These are phyloP conservation scores for Fraxinus sp. DNA, from an alignment of 305 asterid species.

Conservation along the genomic window DNA sequence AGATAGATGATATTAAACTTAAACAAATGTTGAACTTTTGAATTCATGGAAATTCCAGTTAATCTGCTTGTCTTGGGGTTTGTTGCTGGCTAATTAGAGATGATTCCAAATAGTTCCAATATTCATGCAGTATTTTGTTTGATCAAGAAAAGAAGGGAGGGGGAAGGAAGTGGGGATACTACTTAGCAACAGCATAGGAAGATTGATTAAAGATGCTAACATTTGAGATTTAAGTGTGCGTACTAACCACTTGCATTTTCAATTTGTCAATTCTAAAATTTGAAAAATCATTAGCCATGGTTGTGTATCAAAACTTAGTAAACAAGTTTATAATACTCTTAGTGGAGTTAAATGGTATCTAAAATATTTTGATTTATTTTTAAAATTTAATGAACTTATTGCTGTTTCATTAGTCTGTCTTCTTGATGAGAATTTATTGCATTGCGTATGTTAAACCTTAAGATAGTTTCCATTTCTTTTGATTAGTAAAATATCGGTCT, in stretches of 20 bases:
- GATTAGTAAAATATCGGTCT: neutral
- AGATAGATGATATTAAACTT: neutral
- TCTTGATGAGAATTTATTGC: neutral
- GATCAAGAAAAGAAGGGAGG: neutral
- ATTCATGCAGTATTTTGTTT: neutral
- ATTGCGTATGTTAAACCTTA: neutral
- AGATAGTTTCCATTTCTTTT: neutral
- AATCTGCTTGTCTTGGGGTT: neutral
- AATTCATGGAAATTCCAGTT: slow-evolving; percentile 7
- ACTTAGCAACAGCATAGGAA: neutral
- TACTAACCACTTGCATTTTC: neutral
- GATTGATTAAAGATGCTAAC: neutral
- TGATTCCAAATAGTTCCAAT: neutral
- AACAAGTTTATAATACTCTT: neutral
- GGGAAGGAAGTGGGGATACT: neutral
- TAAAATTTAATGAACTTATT: neutral
- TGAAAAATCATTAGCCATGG: neutral
- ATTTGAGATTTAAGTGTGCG: neutral
- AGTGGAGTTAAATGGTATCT: neutral
- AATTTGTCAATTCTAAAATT: neutral
- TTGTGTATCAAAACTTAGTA: neutral
- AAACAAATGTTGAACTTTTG: neutral
- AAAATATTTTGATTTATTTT: neutral
- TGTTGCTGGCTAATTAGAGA: neutral
- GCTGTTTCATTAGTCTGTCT: neutral